These are phyloP conservation scores for Pseudogymnoascus verrucosus DNA, from an alignment of 2,329 filamentous ascomycete species.

Conservation along the genomic window DNA sequence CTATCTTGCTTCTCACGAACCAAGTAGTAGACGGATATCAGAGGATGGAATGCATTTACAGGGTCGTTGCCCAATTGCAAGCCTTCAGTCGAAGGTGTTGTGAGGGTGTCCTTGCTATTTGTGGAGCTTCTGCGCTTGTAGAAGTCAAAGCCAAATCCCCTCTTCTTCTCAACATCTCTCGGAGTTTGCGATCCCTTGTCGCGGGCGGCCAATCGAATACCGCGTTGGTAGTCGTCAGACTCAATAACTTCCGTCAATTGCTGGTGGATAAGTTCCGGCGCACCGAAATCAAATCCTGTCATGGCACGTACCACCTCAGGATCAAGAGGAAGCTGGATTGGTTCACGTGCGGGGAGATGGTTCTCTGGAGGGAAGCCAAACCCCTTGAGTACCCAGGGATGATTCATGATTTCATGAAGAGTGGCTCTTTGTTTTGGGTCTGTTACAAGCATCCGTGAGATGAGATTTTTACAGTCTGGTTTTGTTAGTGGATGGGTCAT, in stretches of 20 bases:
- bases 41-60: slow-evolving; percentile 83
- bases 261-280: slow-evolving; percentile 70
- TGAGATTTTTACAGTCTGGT: slow-evolving; percentile 83
- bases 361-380: slow-evolving; percentile 84
- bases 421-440: slow-evolving; percentile 81
- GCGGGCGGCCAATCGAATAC: slow-evolving; percentile 61
- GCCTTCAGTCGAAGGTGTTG: slow-evolving; percentile 75
- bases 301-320: slow-evolving; percentile 79
- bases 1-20: slow-evolving; percentile 91
- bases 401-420: slow-evolving; percentile 84
- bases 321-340: slow-evolving; percentile 78
- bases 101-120: slow-evolving; percentile 79
- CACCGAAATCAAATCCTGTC: slow-evolving; percentile 96
- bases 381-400: slow-evolving; percentile 93
- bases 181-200: slow-evolving; percentile 55
- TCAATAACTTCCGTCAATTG: slow-evolving; percentile 82
- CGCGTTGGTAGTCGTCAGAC: slow-evolving; percentile 87
- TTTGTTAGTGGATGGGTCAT: slow-evolving; percentile 29
- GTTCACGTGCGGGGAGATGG: slow-evolving; percentile 73
- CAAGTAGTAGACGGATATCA: slow-evolving; percentile 90
- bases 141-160: slow-evolving; percentile 87
- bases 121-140: slow-evolving; percentile 91
- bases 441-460: slow-evolving; percentile 92
- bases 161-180: slow-evolving; percentile 67
- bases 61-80: slow-evolving; percentile 78